Conservation (phyloP, 2,329 filamentous ascomycete species). For the Huntiella bhutanensis region DNA sequence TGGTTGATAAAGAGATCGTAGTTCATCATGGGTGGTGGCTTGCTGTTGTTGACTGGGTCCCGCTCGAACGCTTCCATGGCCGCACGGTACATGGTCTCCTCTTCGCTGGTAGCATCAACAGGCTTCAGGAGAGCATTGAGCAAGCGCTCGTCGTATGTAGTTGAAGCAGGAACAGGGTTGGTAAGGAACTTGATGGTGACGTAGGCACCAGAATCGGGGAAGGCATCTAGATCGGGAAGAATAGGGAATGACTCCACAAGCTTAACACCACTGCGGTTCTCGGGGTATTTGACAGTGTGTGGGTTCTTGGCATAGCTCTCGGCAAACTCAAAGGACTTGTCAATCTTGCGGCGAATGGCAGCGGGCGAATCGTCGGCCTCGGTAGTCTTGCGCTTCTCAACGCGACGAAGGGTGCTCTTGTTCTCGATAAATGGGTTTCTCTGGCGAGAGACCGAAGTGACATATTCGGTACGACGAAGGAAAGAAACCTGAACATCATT, state of each 20-base stretch:
- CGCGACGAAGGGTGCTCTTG: slow-evolving; percentile 5
- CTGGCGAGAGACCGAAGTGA: slow-evolving; percentile 40
- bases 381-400: slow-evolving; percentile 26
- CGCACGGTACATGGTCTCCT: slow-evolving; percentile 31
- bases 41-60: slow-evolving; percentile 36
- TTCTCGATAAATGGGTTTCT: slow-evolving; percentile 15
- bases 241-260: slow-evolving; percentile 41
- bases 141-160: slow-evolving; percentile 39
- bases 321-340: slow-evolving; percentile 38
- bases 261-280: slow-evolving; percentile 33
- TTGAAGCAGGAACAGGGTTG: slow-evolving; percentile 37
- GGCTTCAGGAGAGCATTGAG: slow-evolving; percentile 43
- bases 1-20: slow-evolving; percentile 49
- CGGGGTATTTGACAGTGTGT: slow-evolving; percentile 36
- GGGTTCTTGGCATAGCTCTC: slow-evolving; percentile 34
- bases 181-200: slow-evolving; percentile 50
- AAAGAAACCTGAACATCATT: slow-evolving; percentile 72
- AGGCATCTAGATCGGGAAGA: slow-evolving; percentile 47
- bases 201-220: slow-evolving; percentile 50
- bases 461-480: slow-evolving; percentile 90
- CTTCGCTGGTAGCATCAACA: slow-evolving; percentile 33
- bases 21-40: slow-evolving; percentile 39
- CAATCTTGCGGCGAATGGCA: slow-evolving; percentile 49
- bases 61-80: slow-evolving; percentile 34
- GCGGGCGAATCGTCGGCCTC: slow-evolving; percentile 42